Percentiles rank a stretch among this genome's conserved stretches.
Evolutionary conservation across 208 protist species (phyloP).

Genomic region (Porcisia deanei): DNA sequence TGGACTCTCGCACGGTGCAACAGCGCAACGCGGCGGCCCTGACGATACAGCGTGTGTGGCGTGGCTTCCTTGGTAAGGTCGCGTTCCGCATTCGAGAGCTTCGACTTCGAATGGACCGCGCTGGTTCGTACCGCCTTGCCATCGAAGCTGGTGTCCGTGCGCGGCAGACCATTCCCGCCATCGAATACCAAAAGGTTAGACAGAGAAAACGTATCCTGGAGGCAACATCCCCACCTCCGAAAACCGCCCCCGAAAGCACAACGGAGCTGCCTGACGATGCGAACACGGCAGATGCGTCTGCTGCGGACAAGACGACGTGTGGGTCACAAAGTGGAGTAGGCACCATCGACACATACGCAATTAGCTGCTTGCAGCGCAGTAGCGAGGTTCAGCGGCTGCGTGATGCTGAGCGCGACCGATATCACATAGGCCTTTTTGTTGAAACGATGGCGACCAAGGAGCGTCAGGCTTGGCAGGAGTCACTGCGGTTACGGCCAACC

Average conservation of each 20-base stretch:
- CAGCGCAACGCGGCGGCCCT: conserved; percentile 38
- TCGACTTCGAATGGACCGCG: conserved; percentile 26
- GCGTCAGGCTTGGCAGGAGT: conserved; percentile 44
- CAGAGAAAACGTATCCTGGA: background rate
- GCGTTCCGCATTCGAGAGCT: conserved; percentile 46
- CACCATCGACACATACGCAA: conserved; percentile 22
- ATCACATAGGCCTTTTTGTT: conserved; percentile 63
- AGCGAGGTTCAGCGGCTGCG: conserved; percentile 26
- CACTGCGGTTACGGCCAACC: conserved; percentile 46
- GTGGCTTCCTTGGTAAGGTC: conserved; percentile 49
- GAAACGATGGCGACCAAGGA: conserved; percentile 46
- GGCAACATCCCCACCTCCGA: background rate
- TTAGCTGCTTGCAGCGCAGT: conserved; percentile 27
- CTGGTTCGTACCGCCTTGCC: background rate
- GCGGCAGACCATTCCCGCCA: background rate
- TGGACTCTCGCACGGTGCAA: conserved; percentile 41
- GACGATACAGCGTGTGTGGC: conserved; percentile 67
- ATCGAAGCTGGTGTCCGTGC: background rate
- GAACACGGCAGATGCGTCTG: background rate
- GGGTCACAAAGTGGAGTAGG: background rate
- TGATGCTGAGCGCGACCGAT: conserved; percentile 49
- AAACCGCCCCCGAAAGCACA: background rate
- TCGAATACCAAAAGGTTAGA: background rate
- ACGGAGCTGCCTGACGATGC: too few relatives aligned
- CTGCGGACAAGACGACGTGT: background rate